Percentiles rank a stretch among this genome's conserved stretches.
Evolutionary conservation across 768 basidiomycete species (phyloP).

Genomic region (Macrolepiota fuliginosa): DNA sequence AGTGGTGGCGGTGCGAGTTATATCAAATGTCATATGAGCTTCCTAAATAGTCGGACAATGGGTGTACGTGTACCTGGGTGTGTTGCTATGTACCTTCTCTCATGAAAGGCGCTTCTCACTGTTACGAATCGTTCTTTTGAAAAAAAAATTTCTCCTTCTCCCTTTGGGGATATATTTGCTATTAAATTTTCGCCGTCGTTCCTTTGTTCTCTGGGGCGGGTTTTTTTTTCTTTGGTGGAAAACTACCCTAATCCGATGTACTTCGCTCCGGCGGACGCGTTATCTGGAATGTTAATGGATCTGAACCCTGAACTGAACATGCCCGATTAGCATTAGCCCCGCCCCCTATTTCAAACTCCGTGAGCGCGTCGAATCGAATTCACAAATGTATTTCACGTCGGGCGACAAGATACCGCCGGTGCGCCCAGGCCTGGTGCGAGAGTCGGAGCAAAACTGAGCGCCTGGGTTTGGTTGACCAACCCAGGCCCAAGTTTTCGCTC

Average conservation of each 20-base stretch:
- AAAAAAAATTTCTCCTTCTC: not conserved
- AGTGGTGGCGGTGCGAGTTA: not conserved
- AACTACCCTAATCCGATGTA: too few relatives aligned
- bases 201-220: too few relatives aligned
- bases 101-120: not conserved
- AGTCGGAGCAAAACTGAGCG: not conserved
- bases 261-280: too few relatives aligned
- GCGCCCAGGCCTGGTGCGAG: too few relatives aligned
- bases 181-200: not conserved
- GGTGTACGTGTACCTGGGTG: not conserved
- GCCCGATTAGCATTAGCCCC: not conserved
- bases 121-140: not conserved
- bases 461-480: not conserved
- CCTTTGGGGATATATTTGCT: not conserved
- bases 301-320: not conserved
- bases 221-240: too few relatives aligned
- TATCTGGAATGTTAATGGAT: not conserved
- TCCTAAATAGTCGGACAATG: not conserved
- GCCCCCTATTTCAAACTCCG: not conserved
- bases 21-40: not conserved
- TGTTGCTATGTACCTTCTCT: not conserved
- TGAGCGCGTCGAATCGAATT: not conserved
- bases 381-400: not conserved
- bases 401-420: not conserved
- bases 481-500: too few relatives aligned